Conservation (phyloP, 2,329 filamentous ascomycete species). For the Aspergillus pseudonomiae region DNA sequence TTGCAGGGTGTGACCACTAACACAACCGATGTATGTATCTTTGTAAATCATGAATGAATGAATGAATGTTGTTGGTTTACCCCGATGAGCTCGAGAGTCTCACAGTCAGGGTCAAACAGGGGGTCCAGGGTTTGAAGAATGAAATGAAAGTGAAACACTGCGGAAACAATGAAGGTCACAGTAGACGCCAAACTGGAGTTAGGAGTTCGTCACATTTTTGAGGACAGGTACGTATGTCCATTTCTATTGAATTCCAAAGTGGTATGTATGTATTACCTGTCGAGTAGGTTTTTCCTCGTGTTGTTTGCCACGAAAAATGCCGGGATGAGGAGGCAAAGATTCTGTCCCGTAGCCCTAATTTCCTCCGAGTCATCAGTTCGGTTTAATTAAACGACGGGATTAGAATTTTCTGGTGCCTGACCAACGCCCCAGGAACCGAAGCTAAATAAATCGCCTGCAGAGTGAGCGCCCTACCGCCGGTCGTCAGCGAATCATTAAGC, state of each 20-base stretch:
- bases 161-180: not conserved
- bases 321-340: too few species aligned
- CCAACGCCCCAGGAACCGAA: constrained; percentile 10
- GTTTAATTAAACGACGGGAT: not conserved
- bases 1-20: not conserved
- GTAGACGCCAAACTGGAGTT: not conserved
- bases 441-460: not conserved
- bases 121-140: not conserved
- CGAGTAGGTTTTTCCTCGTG: too few species aligned
- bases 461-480: constrained; percentile 4
- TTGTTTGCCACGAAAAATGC: too few species aligned
- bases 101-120: not conserved
- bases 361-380: not conserved
- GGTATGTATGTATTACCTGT: too few species aligned
- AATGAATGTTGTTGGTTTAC: not conserved
- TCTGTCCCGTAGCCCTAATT: not conserved
- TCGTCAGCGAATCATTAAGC: constrained; percentile 2
- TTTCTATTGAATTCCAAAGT: too few species aligned
- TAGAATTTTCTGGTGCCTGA: constrained; percentile 17
- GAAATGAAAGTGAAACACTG: not conserved
- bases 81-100: too few species aligned
- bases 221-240: not conserved
- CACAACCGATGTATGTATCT: not conserved
- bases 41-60: not conserved
- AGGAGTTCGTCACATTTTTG: not conserved